Conservation (phyloP, 73 alveolate species). For the Urostyla sp. region DNA sequence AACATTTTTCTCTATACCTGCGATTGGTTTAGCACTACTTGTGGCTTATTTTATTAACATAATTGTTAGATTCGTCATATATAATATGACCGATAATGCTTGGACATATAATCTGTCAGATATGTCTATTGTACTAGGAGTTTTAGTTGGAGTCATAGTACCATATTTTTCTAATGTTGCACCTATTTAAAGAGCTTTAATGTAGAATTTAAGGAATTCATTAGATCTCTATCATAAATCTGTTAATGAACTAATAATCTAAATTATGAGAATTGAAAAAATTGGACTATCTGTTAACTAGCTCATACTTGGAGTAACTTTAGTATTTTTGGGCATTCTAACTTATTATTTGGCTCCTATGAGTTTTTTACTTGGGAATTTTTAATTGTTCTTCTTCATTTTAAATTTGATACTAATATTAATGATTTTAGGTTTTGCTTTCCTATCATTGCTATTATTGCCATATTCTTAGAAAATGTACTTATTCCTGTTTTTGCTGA, state of each 20-base stretch:
- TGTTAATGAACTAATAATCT: conserved; percentile 76
- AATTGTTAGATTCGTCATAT: background rate
- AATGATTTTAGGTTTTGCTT: conserved; percentile 89
- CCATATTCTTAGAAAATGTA: conserved; percentile 70
- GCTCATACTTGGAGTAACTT: conserved; percentile 68
- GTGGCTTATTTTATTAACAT: conserved; percentile 53
- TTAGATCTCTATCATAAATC: conserved; percentile 84
- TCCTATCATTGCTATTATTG: conserved; percentile 69
- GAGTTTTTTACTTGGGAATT: conserved; percentile 75
- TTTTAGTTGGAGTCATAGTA: conserved; percentile 76
- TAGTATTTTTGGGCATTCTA: conserved; percentile 82
- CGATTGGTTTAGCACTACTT: conserved; percentile 74
- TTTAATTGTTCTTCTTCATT: conserved; percentile 76
- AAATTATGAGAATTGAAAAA: conserved; percentile 84
- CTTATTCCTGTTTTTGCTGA: conserved; percentile 45
- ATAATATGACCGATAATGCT: background rate
- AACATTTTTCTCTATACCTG: conserved; percentile 83
- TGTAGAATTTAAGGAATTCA: conserved; percentile 83
- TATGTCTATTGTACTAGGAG: conserved; percentile 64
- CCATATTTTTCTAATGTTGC: conserved; percentile 79
- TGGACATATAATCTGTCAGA: conserved; percentile 53
- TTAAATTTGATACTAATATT: conserved; percentile 78
- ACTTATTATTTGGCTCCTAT: conserved; percentile 91
- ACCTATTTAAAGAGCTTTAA: conserved; percentile 87
- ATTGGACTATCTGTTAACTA: conserved; percentile 84